Conservation (phyloP, 305 asterid species). For the Solanum hybrid region DNA sequence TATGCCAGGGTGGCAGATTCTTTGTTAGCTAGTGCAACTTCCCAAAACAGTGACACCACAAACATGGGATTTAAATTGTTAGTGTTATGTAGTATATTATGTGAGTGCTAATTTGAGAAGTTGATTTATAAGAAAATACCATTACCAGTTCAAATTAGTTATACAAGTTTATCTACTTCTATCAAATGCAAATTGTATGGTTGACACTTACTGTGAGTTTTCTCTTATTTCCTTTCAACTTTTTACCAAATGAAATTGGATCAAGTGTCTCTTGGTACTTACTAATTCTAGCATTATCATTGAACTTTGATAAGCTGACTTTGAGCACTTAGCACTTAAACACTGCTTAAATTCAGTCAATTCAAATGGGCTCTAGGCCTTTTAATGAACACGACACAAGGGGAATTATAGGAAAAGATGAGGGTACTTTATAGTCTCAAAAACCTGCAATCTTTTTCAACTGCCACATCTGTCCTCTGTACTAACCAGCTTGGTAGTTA, state of each 20-base stretch:
- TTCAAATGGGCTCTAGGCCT: not conserved
- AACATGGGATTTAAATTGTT: not conserved
- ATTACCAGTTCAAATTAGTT: not conserved
- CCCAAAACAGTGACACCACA: not conserved
- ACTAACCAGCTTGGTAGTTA: not conserved
- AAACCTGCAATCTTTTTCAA: not conserved
- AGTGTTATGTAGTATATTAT: not conserved
- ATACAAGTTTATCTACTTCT: not conserved
- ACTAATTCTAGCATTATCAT: not conserved
- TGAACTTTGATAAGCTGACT: not conserved
- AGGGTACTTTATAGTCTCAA: not conserved
- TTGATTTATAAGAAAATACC: not conserved
- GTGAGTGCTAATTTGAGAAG: not conserved
- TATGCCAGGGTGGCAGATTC: not conserved
- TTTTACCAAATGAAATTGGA: not conserved
- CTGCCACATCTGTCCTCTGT: not conserved
- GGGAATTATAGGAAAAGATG: not conserved
- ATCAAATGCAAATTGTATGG: not conserved
- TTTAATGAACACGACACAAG: not conserved
- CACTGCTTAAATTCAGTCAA: not conserved
- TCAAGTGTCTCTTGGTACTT: not conserved
- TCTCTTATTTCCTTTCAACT: not conserved
- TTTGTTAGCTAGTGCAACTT: not conserved
- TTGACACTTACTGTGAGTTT: not conserved
- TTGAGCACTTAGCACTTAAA: not conserved